Evolutionary conservation across 371 early-diverging fungal genomes (phyloP), one percentile per base, ranked within the genome.

Genomic region (Apophysomyces variabilis): DNA sequence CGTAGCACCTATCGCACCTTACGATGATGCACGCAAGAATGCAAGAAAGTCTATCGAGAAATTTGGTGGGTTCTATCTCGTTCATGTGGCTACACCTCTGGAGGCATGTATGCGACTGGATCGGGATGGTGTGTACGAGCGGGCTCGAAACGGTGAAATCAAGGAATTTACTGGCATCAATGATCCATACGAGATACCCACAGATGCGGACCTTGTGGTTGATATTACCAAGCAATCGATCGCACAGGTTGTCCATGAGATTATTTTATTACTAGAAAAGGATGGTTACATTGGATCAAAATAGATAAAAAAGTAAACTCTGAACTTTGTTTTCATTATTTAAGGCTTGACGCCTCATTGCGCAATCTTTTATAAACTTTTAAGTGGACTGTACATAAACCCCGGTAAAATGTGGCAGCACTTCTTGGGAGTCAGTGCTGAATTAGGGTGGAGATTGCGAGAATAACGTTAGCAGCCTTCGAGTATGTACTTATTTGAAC

Each of bases 1-100:
- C 71, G 90, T 91, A 47, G 91, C 94, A n/a, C 93, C 95, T 11
- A 93, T 94, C 72, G 94, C 95, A 7, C 95, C 95, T 8, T 95
- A 92, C 71, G 89, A 85, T 35, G 90, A 77, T 13, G 94, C 94
- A 11, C 85, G 94, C 46, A 67, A 85, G 58, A 76, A 80, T 45
- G 95, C 92, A 32, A 78, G 75, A 62, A 71, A 76, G 79, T 88
- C 79, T 54, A 84, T 90, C 16, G 78, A 79, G 61, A 84, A 87
- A 75, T 75, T 67, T 63, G 91, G 92, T 62, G 93, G 92, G 32
- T 93, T 94, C 89, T 93, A 92, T 71, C 74, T 95, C 18, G 88
- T 95, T 46, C 93, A 95, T 65, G 92, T 95, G 13, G 87, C 89
- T 41, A 94, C 95, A 13, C 91, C 95, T 9, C 73, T 95, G 18